Conservation (phyloP, 139 green algal genomes). For the Penium margaritaceum region DNA sequence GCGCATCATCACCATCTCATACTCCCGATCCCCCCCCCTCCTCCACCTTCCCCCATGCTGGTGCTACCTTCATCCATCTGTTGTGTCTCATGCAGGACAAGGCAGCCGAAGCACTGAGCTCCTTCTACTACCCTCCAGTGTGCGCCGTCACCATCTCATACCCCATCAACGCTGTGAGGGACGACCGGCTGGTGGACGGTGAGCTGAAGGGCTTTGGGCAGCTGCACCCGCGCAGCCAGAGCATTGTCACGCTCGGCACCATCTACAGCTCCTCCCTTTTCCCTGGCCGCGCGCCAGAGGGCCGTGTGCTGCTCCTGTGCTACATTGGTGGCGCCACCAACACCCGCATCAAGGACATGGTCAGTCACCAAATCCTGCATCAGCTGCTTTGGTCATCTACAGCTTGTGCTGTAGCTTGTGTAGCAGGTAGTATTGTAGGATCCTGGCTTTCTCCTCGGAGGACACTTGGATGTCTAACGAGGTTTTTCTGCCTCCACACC, state of each 20-base stretch:
- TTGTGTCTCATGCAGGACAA: too few relatives aligned
- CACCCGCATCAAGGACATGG: conserved; percentile 66
- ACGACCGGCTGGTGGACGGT: conserved; percentile 36
- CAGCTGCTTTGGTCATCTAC: too few relatives aligned
- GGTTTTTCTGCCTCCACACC: too few relatives aligned
- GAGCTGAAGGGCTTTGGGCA: conserved; percentile 93
- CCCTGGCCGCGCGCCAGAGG: conserved; percentile 50
- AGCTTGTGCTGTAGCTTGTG: too few relatives aligned
- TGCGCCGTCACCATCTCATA: conserved; percentile 78
- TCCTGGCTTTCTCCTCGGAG: too few relatives aligned
- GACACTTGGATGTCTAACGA: too few relatives aligned
- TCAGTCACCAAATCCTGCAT: too few relatives aligned
- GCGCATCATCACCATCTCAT: not conserved
- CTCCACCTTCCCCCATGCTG: too few relatives aligned
- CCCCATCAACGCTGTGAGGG: conserved; percentile 57
- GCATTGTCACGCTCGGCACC: conserved; percentile 85
- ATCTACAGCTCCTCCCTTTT: conserved; percentile 96
- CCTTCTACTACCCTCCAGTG: conserved; percentile 94
- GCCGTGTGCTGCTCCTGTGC: conserved; percentile 73
- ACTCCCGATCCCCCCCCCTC: not conserved
- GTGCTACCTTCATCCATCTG: too few relatives aligned
- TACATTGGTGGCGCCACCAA: conserved; percentile 95
- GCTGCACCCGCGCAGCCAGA: conserved; percentile 88
- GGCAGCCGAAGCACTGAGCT: conserved; percentile 59
- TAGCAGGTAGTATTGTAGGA: too few relatives aligned